A percentile compares a stretch with the other conserved stretches of the same genome.
phyloP scores from a whole-genome alignment of 495 filamentous ascomycete species.

The Aspergillus hancockii region DNA sequence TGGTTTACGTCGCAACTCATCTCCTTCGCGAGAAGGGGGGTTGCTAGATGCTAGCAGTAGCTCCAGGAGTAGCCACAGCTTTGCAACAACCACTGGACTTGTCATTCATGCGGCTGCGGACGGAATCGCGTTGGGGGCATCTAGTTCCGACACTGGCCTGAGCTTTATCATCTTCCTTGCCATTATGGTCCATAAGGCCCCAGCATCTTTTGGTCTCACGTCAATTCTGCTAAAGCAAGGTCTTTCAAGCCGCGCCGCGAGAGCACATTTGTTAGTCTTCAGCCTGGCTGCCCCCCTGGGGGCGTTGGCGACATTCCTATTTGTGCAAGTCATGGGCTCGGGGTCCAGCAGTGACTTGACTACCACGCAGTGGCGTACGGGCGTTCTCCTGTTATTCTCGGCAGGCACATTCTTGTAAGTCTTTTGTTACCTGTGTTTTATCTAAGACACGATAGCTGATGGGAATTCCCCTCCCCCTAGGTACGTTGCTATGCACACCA shows the following conservation, averaged over 20 bases:
- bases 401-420: constrained; percentile 94
- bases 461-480: constrained; percentile 48
- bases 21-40: constrained; percentile 42
- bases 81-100: constrained; percentile 83
- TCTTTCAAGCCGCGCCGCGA: constrained; percentile 77
- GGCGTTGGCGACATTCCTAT: constrained; percentile 77
- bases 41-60: constrained; percentile 35
- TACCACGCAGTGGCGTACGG: constrained; percentile 80
- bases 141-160: constrained; percentile 69
- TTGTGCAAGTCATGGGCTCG: constrained; percentile 69
- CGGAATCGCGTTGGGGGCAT: constrained; percentile 92
- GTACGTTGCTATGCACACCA: constrained; percentile 98
- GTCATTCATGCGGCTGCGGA: constrained; percentile 98
- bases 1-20: constrained; percentile 56
- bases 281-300: constrained; percentile 88
- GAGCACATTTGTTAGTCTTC: constrained; percentile 86
- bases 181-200: constrained; percentile 96
- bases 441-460: constrained; percentile 1
- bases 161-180: constrained; percentile 91
- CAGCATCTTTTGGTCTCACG: constrained; percentile 92
- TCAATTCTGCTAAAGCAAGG: constrained; percentile 87
- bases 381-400: constrained; percentile 86
- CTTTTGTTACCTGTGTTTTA: background rate
- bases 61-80: constrained; percentile 39
- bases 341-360: constrained; percentile 43